These are phyloP conservation scores for Blastobotrys petasosporus DNA, from an alignment of 1,139 yeast species.

Conservation along the genomic window DNA sequence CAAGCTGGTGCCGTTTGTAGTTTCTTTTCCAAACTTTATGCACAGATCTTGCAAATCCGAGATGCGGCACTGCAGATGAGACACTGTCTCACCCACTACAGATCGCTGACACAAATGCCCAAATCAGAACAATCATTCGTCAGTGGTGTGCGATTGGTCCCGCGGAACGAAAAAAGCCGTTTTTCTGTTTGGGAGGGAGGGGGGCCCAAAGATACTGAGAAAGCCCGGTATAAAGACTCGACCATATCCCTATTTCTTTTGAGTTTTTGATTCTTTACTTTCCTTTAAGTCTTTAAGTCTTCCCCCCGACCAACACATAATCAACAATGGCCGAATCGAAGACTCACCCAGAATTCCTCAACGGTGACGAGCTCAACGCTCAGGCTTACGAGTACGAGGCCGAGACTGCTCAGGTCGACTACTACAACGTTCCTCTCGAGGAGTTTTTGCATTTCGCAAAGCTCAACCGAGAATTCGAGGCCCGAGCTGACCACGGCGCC, in stretches of 20 bases:
- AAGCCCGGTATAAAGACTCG: too few species aligned
- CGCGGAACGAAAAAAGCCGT: too few species aligned
- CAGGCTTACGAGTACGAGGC: slow-evolving; percentile 8
- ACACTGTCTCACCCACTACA: too few species aligned
- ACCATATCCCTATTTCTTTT: neutral
- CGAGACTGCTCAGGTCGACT: slow-evolving; percentile 11
- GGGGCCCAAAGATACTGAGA: too few species aligned
- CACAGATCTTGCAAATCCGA: too few species aligned
- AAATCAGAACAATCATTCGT: too few species aligned
- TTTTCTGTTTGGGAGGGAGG: too few species aligned
- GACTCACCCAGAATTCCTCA: neutral
- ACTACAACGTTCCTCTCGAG: slow-evolving; percentile 28
- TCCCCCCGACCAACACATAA: neutral
- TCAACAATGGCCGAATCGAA: neutral
- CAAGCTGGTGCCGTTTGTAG: too few species aligned
- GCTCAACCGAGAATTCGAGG: slow-evolving; percentile 30
- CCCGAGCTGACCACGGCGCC: slow-evolving; percentile 16
- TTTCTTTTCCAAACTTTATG: too few species aligned
- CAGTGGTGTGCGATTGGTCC: too few species aligned
- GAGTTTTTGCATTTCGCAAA: slow-evolving; percentile 31
- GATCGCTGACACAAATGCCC: too few species aligned
- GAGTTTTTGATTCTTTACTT: neutral
- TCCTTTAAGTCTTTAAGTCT: neutral
- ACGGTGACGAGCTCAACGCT: slow-evolving; percentile 7
- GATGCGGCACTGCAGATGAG: too few species aligned